Evolutionary conservation across 202 grass and related monocot genomes (phyloP), one percentile per base, ranked within the genome.

Genomic region (Brachypodium distachyon): DNA sequence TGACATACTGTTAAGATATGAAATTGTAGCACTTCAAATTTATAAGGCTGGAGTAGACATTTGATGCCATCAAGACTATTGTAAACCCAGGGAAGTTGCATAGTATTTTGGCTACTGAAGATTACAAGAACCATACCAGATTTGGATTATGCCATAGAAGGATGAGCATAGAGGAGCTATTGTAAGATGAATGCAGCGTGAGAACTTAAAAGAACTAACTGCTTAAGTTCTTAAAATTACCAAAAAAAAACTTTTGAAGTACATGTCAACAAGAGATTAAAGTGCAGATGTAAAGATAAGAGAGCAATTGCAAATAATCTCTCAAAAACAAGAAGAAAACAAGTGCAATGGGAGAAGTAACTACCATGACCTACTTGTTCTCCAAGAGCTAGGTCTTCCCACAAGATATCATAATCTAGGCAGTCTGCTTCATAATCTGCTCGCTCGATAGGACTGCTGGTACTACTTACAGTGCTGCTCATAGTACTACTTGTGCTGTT

Each of bases 341-440:
- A n/a, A n/a, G n/a, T n/a, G 1, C 63, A 26, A 22, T 59, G 13
- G 54, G 67, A 73, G 49, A 64, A 73, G 28, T 2, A n/a, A 70
- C 55, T 87, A 96, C 93, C 93, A 88, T 96, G 89, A 32, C 89
- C 93, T 67, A 96, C 77, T 80, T 96, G 89, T 77, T 92, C 93
- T 65, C 89, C 89, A 75, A 96, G 81, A 56, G 32, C 82, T 34
- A 96, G 82, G 75, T 96, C 89, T 71, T 96, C 89, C 89, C 89
- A 96, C 37, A 92, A 51, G 81, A 96, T 92, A 19, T 96, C 93
- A 66, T 81, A 92, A 78, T 92, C 93, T 19, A 92, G 85, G 83
- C 93, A 90, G 84, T 96, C 93, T 16, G 40, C 76, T 54, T 96
- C 89, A 52, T 78, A 12, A 76, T 96, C 89, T 81, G 64, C 33